Conservation (phyloP, 345 rosid genomes). For the Aquilaria malaccensis region DNA sequence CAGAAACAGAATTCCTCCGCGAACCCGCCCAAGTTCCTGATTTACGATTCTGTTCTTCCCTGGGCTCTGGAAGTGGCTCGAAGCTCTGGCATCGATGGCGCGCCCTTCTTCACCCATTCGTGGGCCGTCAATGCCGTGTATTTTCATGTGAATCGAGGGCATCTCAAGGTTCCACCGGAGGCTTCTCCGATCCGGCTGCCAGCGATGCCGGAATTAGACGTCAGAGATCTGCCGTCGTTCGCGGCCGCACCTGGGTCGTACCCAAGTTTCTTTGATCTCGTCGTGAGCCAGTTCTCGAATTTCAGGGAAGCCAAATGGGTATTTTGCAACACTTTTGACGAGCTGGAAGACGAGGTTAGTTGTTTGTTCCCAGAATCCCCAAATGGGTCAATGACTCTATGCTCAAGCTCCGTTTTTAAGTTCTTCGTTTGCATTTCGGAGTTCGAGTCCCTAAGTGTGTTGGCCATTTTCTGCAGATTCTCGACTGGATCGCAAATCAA, state of each 20-base stretch:
- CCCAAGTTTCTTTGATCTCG: conserved; percentile 11
- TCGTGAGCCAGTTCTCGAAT: conserved; percentile 29
- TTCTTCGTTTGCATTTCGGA: too few species aligned
- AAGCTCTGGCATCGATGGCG: conserved; percentile 23
- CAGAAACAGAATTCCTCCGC: conserved; percentile 11
- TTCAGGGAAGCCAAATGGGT: conserved; percentile 26
- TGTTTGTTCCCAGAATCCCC: too few species aligned
- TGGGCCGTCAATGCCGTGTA: conserved; percentile 33
- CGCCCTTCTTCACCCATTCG: conserved; percentile 29
- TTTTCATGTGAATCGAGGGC: conserved; percentile 23
- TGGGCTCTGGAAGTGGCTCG: conserved; percentile 38
- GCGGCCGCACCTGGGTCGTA: conserved; percentile 18
- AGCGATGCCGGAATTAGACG: conserved; percentile 18
- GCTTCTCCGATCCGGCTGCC: background rate
- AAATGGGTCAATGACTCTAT: background rate
- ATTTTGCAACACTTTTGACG: conserved; percentile 22
- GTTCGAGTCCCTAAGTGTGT: background rate
- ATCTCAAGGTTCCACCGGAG: conserved; percentile 9
- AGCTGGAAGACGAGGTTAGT: conserved; percentile 25
- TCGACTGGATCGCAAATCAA: conserved; percentile 36
- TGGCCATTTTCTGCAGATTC: conserved; percentile 14
- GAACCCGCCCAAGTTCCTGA: conserved; percentile 14
- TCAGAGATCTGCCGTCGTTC: conserved; percentile 39
- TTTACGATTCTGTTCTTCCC: conserved; percentile 37
- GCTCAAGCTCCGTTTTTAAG: background rate